phyloP scores from a whole-genome alignment of 2,329 filamentous ascomycete genomes.

The Ophiocordyceps camponoti-leonardi region DNA sequence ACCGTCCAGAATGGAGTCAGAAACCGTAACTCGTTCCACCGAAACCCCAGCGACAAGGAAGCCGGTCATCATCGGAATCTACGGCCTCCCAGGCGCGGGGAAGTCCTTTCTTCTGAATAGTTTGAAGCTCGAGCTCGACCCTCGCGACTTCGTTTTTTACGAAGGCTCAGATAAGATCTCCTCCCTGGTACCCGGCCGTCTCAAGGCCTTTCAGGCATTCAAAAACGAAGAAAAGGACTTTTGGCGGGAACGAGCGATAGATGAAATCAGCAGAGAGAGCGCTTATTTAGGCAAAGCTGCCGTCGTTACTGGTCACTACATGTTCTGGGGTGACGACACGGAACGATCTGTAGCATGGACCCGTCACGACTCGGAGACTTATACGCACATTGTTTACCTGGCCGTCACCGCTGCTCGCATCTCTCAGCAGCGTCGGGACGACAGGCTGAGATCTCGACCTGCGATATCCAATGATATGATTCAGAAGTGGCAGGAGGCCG shows the following conservation, averaged over 20 bases:
- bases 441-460: conserved; percentile 19
- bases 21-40: neutral
- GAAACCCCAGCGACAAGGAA: conserved; percentile 5
- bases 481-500: conserved; percentile 26
- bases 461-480: conserved; percentile 19
- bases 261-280: conserved; percentile 21
- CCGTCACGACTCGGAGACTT: conserved; percentile 24
- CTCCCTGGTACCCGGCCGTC: conserved; percentile 23
- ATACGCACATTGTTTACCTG: conserved; percentile 43
- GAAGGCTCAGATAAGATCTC: conserved; percentile 35
- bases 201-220: conserved; percentile 27
- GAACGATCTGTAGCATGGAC: conserved; percentile 21
- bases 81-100: conserved; percentile 35
- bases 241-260: conserved; percentile 27
- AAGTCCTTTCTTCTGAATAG: conserved; percentile 28
- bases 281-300: conserved; percentile 14
- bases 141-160: conserved; percentile 23
- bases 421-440: conserved; percentile 15
- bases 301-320: conserved; percentile 37
- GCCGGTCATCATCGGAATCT: conserved; percentile 30
- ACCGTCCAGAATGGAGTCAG: neutral
- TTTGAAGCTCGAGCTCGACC: conserved; percentile 17
- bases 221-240: conserved; percentile 15
- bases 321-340: conserved; percentile 29
- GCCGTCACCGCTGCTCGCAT: conserved; percentile 20